Evolutionary conservation across 139 green algal species (phyloP).

Genomic region (Micromonas pusilla): DNA sequence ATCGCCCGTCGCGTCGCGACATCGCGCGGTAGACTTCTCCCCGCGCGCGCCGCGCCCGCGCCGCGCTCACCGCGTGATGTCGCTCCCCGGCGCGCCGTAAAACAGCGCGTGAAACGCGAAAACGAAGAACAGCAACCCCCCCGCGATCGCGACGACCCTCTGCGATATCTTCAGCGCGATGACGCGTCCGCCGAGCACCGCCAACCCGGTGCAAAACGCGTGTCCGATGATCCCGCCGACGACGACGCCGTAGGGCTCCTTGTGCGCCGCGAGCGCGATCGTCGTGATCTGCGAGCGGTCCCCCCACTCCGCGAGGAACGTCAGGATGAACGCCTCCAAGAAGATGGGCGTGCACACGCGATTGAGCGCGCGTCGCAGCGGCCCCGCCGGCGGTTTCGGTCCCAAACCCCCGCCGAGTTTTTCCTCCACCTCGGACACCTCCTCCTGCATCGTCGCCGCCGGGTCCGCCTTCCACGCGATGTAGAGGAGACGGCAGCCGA

Average conservation of each 20-base stretch:
- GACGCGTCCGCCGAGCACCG: constrained; percentile 87
- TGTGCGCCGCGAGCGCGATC: constrained; percentile 73
- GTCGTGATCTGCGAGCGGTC: constrained; percentile 95
- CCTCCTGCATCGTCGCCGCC: constrained; percentile 12
- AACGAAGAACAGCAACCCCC: constrained; percentile 80
- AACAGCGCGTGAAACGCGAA: constrained; percentile 75
- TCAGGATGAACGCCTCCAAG: constrained; percentile 87
- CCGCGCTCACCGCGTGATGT: no score
- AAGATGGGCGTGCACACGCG: constrained; percentile 77
- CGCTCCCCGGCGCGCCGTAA: constrained; percentile 32
- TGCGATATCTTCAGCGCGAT: constrained; percentile 87
- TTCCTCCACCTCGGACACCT: constrained; percentile 45
- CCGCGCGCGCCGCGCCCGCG: no score
- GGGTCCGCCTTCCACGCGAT: constrained; percentile 39
- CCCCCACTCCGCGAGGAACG: constrained; percentile 97
- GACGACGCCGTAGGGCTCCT: constrained; percentile 81
- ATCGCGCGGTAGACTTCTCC: no score
- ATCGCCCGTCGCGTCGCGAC: no score
- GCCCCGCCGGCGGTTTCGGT: not conserved
- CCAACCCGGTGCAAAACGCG: constrained; percentile 80
- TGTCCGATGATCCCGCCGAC: constrained; percentile 90
- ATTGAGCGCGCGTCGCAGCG: constrained; percentile 33
- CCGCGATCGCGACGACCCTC: constrained; percentile 63
- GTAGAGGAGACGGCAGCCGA: constrained; percentile 51
- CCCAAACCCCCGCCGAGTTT: constrained; percentile 31